A percentile compares a stretch with the other conserved stretches of the same genome.
These are phyloP conservation scores for Candida xiaguanensis DNA, from an alignment of 805 yeast species.

Conservation along the genomic window DNA sequence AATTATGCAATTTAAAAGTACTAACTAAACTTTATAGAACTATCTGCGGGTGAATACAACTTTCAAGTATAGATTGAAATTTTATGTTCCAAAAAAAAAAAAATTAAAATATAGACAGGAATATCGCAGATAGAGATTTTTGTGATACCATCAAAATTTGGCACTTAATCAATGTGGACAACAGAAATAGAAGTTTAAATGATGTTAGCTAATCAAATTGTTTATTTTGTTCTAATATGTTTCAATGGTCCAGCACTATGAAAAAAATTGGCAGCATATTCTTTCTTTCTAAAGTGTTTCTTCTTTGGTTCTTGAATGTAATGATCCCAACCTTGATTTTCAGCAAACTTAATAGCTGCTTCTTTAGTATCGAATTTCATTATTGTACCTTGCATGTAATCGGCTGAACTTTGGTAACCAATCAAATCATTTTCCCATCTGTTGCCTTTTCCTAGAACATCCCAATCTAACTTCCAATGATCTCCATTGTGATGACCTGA, in stretches of 20 bases:
- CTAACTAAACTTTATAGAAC: no score
- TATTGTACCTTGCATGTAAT: slow-evolving; percentile 77
- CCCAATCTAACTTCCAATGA: slow-evolving; percentile 82
- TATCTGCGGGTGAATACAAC: no score
- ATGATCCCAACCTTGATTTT: slow-evolving; percentile 82
- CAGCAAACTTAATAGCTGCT: slow-evolving; percentile 74
- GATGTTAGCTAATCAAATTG: no score
- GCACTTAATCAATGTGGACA: no score
- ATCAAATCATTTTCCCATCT: slow-evolving; percentile 89
- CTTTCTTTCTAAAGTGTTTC: slow-evolving; percentile 71
- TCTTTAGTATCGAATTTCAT: slow-evolving; percentile 73
- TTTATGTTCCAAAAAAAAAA: background rate
- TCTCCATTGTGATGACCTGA: slow-evolving; percentile 55
- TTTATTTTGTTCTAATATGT: slow-evolving; percentile 74
- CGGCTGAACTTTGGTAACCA: slow-evolving; percentile 79
- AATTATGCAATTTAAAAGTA: background rate
- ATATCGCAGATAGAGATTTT: background rate
- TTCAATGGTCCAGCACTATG: slow-evolving; percentile 71
- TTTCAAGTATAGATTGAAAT: no score
- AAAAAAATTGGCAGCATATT: slow-evolving; percentile 66
- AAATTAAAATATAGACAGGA: background rate
- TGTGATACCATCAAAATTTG: background rate
- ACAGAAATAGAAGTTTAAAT: no score
- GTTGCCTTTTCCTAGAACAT: slow-evolving; percentile 67
- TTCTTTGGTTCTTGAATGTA: slow-evolving; percentile 78